Conservation (phyloP, 495 filamentous ascomycete genomes). For the Entonaema liquescens region DNA sequence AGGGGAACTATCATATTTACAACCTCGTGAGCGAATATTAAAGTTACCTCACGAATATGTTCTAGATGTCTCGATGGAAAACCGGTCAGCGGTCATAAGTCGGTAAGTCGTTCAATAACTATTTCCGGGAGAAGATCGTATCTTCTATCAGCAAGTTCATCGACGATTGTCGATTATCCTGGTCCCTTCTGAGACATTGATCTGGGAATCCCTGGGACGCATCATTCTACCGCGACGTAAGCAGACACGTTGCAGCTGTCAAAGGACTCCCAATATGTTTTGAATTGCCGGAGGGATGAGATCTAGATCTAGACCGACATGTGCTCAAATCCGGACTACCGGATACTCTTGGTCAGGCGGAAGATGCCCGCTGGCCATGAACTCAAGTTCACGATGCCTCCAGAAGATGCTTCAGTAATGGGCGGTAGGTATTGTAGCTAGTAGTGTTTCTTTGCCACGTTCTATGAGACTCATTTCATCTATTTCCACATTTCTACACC, state of each 20-base stretch:
- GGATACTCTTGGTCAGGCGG: constrained; percentile 5
- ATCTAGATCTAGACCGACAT: constrained; percentile 14
- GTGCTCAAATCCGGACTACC: constrained; percentile 17
- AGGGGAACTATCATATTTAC: constrained; percentile 6
- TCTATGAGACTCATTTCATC: neutral
- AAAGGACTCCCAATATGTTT: constrained; percentile 23
- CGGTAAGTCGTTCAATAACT: constrained; percentile 6
- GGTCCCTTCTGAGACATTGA: constrained; percentile 33
- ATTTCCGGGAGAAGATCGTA: neutral
- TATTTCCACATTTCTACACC: neutral
- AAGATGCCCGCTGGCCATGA: constrained; percentile 1
- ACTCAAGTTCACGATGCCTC: neutral
- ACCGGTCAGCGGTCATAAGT: constrained; percentile 24
- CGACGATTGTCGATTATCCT: constrained; percentile 9
- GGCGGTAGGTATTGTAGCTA: neutral
- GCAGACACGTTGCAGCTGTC: constrained; percentile 8
- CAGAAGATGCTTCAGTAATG: neutral
- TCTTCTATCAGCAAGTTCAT: constrained; percentile 4
- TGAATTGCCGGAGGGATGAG: constrained; percentile 9
- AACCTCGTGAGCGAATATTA: constrained; percentile 14
- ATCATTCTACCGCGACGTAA: constrained; percentile 19
- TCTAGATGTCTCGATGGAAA: constrained; percentile 6
- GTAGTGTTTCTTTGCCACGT: constrained; percentile 18
- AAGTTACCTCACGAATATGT: constrained; percentile 6
- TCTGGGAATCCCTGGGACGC: constrained; percentile 2